phyloP scores from a whole-genome alignment of 1,284 basidiomycete species.

The Sanghuangporus baumii region DNA sequence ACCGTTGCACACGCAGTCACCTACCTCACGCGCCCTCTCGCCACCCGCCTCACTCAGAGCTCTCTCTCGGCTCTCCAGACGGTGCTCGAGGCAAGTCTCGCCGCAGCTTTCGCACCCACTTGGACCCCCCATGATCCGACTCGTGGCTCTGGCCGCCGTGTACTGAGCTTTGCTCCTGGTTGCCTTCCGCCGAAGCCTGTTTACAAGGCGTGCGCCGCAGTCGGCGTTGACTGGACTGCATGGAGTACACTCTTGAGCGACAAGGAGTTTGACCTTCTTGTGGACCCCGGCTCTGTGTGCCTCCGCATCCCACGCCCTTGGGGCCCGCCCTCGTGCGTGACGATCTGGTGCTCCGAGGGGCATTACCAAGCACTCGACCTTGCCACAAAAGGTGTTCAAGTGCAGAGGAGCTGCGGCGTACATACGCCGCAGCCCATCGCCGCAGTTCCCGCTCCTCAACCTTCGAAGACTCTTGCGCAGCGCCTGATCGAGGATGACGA shows the following conservation, averaged over 20 bases:
- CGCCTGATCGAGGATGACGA: constrained; percentile 63
- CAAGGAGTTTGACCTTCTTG: constrained; percentile 68
- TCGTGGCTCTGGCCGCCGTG: constrained; percentile 63
- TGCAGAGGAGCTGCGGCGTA: neutral
- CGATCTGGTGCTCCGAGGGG: constrained; percentile 51
- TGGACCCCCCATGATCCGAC: constrained; percentile 61
- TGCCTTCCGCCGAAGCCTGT: constrained; percentile 63
- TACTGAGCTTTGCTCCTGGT: constrained; percentile 64
- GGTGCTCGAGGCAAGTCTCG: constrained; percentile 64
- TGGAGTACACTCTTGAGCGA: constrained; percentile 67
- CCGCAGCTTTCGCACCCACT: constrained; percentile 54
- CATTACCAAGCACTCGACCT: constrained; percentile 15
- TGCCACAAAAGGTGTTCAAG: neutral
- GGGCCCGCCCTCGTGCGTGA: constrained; percentile 40
- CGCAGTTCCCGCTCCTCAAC: neutral
- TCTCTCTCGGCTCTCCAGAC: constrained; percentile 63
- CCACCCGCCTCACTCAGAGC: constrained; percentile 34
- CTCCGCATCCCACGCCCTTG: constrained; percentile 45
- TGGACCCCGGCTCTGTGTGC: constrained; percentile 71
- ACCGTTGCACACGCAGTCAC: constrained; percentile 66
- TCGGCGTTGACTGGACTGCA: constrained; percentile 68
- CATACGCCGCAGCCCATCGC: constrained; percentile 18
- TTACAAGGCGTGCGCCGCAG: constrained; percentile 59
- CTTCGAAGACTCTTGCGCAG: constrained; percentile 60
- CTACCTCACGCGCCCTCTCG: constrained; percentile 62